phyloP scores from a whole-genome alignment of 768 basidiomycete genomes.

The Zangia roseola region DNA sequence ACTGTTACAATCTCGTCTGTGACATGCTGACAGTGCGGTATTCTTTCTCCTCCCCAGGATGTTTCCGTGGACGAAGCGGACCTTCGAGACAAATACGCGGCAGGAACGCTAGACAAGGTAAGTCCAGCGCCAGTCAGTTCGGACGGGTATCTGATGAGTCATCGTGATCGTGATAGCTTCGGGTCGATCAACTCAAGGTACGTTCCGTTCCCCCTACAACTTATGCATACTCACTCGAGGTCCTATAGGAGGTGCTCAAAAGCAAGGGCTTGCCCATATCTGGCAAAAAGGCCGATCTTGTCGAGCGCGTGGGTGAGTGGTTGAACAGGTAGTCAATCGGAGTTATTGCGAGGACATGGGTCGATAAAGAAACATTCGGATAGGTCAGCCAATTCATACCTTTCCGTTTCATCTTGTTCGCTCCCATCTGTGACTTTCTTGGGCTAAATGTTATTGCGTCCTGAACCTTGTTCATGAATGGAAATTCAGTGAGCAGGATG shows the following conservation, averaged over 20 bases:
- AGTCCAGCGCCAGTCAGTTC: constrained; percentile 12
- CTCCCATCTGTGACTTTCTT: too few relatives aligned
- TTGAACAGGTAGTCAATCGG: constrained; percentile 38
- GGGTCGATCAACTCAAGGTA: constrained; percentile 79
- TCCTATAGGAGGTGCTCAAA: constrained; percentile 66
- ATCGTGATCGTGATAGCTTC: constrained; percentile 46
- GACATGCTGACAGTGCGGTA: not conserved
- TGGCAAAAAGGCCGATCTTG: constrained; percentile 73
- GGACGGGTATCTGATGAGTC: constrained; percentile 3
- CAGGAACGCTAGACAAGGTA: constrained; percentile 67
- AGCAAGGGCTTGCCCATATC: constrained; percentile 57
- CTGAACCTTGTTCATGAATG: too few relatives aligned
- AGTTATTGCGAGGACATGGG: not conserved
- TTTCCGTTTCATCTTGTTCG: not conserved
- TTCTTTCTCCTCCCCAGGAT: constrained; percentile 41
- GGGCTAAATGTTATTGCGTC: too few relatives aligned
- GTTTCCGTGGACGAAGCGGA: constrained; percentile 68
- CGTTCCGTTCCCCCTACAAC: constrained; percentile 12
- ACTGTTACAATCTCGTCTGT: not conserved
- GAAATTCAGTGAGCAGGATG: too few relatives aligned
- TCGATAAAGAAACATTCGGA: not conserved
- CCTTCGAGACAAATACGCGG: constrained; percentile 63
- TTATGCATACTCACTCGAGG: not conserved
- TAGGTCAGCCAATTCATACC: not conserved
- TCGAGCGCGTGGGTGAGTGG: constrained; percentile 67